phyloP scores from a whole-genome alignment of 2,329 filamentous ascomycete genomes.

The Apiospora arundinis region DNA sequence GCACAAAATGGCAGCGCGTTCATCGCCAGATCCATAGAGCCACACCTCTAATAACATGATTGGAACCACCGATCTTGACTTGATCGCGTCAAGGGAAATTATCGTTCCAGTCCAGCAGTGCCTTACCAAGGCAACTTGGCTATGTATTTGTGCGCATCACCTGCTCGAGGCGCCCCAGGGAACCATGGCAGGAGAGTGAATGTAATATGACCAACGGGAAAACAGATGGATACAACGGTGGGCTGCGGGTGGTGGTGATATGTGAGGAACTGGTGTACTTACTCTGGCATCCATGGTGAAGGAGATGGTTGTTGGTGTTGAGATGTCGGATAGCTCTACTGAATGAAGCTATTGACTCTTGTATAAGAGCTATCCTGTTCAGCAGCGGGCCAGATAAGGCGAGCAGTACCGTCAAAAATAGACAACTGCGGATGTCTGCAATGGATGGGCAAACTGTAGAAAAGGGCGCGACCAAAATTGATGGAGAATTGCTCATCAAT shows the following conservation, averaged over 20 bases:
- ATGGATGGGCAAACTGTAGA: conserved; percentile 8
- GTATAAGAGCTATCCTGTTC: conserved; percentile 18
- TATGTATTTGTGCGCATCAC: neutral
- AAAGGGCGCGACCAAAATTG: conserved; percentile 17
- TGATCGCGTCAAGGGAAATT: neutral
- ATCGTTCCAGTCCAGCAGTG: neutral
- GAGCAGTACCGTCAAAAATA: conserved; percentile 18
- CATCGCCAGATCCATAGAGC: neutral
- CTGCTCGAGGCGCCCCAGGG: neutral
- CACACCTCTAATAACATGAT: neutral
- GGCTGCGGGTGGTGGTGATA: neutral
- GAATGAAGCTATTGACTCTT: conserved; percentile 17
- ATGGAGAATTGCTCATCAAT: conserved; percentile 15
- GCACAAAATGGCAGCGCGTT: neutral
- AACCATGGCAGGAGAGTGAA: neutral
- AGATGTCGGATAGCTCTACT: conserved; percentile 20
- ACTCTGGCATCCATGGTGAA: conserved; percentile 22
- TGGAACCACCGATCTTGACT: neutral
- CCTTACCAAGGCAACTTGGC: neutral
- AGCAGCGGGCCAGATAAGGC: conserved; percentile 7
- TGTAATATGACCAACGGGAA: neutral
- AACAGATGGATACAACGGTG: neutral
- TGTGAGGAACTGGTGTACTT: neutral
- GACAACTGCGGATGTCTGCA: conserved; percentile 7
- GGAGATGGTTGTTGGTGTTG: conserved; percentile 18